Evolutionary conservation across 805 yeast genomes (phyloP).

Genomic region (Schizosaccharomyces pombe): DNA sequence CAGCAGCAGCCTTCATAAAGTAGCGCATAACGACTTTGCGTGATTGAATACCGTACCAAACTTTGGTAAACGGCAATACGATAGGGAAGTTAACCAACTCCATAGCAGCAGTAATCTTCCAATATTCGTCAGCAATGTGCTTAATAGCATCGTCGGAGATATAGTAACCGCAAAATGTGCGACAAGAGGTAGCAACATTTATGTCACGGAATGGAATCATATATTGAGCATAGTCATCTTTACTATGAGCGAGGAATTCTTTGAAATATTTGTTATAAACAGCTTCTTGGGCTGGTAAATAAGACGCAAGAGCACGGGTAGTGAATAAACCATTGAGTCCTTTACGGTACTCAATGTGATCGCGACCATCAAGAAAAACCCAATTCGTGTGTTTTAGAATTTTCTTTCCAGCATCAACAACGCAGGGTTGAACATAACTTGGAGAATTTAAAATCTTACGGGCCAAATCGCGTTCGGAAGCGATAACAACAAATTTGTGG

Average conservation of each 20-base stretch:
- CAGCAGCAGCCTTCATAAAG: slow-evolving; percentile 69
- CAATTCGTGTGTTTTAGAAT: slow-evolving; percentile 87
- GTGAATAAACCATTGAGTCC: slow-evolving; percentile 78
- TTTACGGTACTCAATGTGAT: slow-evolving; percentile 78
- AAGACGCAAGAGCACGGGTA: slow-evolving; percentile 54
- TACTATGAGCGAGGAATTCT: slow-evolving; percentile 32
- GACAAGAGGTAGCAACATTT: slow-evolving; percentile 78
- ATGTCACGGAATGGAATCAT: slow-evolving; percentile 91
- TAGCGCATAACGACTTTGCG: slow-evolving; percentile 87
- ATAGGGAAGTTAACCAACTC: slow-evolving; percentile 96
- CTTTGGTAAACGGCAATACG: slow-evolving; percentile 81
- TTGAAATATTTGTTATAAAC: slow-evolving; percentile 67
- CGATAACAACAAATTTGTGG: slow-evolving; percentile 92
- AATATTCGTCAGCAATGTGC: slow-evolving; percentile 77
- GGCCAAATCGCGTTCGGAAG: slow-evolving; percentile 66
- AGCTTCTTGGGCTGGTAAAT: slow-evolving; percentile 63
- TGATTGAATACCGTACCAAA: slow-evolving; percentile 90
- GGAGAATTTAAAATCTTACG: slow-evolving; percentile 73
- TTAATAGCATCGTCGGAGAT: slow-evolving; percentile 80
- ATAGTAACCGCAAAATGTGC: slow-evolving; percentile 88
- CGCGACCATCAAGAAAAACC: slow-evolving; percentile 94
- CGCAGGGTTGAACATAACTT: slow-evolving; percentile 82
- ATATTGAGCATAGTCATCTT: slow-evolving; percentile 42
- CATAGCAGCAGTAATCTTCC: slow-evolving; percentile 76
- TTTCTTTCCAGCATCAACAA: slow-evolving; percentile 89